Percentiles rank a stretch among this genome's conserved stretches.
phyloP scores from a whole-genome alignment of 225 moss, liverwort and hornwort genomes.

The Takakia lepidozioides region DNA sequence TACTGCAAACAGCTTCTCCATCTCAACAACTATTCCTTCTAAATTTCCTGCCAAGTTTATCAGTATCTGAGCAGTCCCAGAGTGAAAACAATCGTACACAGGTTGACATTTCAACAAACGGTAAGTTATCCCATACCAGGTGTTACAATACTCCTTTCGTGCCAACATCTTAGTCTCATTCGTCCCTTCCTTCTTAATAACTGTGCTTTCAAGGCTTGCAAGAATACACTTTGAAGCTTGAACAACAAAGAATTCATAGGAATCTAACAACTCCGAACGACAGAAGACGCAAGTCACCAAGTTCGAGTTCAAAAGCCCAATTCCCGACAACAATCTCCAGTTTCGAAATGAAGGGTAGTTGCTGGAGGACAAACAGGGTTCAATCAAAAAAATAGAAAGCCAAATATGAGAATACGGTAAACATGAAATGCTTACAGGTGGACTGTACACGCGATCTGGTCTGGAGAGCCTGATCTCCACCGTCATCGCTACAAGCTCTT shows the following conservation, averaged over 20 bases:
- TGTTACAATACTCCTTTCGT: too few relatives aligned
- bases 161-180: too few relatives aligned
- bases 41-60: too few relatives aligned
- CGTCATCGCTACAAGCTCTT: slow-evolving; percentile 45
- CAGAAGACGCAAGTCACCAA: neutral
- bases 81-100: too few relatives aligned
- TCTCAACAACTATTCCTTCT: too few relatives aligned
- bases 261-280: neutral
- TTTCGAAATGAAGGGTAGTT: neutral
- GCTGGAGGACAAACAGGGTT: neutral
- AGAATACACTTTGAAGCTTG: neutral
- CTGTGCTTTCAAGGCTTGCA: too few relatives aligned
- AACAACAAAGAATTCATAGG: neutral
- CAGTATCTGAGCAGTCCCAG: too few relatives aligned
- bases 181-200: too few relatives aligned
- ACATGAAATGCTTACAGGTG: slow-evolving; percentile 27
- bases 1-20: too few relatives aligned
- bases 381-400: neutral
- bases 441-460: slow-evolving; percentile 55
- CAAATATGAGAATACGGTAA: neutral
- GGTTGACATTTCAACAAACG: too few relatives aligned
- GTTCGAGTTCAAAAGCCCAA: neutral
- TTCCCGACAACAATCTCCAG: neutral
- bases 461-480: slow-evolving; percentile 44
- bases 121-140: too few relatives aligned